These are phyloP conservation scores for Fusarium tjaetaba DNA, from an alignment of 2,329 filamentous ascomycete species.

Conservation along the genomic window DNA sequence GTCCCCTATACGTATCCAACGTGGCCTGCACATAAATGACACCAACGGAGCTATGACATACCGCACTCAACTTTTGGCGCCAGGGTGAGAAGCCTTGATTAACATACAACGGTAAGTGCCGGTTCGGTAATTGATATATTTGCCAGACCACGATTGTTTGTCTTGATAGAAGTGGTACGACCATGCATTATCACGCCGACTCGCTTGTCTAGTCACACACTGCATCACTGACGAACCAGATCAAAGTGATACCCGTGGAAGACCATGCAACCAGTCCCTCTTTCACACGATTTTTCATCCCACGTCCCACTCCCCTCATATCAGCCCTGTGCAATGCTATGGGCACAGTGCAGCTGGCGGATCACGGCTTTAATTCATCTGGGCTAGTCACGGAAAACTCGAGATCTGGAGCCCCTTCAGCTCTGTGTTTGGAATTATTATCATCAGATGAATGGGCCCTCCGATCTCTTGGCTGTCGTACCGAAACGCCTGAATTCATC, in stretches of 20 bases:
- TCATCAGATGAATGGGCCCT: neutral
- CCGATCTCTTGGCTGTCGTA: neutral
- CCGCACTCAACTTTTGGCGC: neutral
- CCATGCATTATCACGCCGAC: conserved; percentile 5
- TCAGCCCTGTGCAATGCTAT: conserved; percentile 3
- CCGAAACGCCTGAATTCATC: neutral
- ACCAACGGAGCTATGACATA: neutral
- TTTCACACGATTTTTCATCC: neutral
- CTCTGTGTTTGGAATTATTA: neutral
- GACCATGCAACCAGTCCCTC: neutral
- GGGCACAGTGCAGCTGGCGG: neutral
- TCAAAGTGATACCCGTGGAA: neutral
- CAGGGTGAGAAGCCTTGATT: neutral
- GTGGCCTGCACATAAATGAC: neutral
- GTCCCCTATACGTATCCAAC: neutral
- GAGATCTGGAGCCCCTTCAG: conserved; percentile 6
- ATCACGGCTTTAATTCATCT: neutral
- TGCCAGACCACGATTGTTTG: neutral
- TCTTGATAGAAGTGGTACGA: neutral
- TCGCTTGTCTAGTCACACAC: conserved; percentile 24
- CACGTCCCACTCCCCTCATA: neutral
- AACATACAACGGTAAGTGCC: conserved; percentile 11
- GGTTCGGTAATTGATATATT: conserved; percentile 6
- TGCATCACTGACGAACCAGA: conserved; percentile 1
- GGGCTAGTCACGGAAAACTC: neutral